phyloP scores from a whole-genome alignment of 345 rosid species.

The Iberis pinnata region DNA sequence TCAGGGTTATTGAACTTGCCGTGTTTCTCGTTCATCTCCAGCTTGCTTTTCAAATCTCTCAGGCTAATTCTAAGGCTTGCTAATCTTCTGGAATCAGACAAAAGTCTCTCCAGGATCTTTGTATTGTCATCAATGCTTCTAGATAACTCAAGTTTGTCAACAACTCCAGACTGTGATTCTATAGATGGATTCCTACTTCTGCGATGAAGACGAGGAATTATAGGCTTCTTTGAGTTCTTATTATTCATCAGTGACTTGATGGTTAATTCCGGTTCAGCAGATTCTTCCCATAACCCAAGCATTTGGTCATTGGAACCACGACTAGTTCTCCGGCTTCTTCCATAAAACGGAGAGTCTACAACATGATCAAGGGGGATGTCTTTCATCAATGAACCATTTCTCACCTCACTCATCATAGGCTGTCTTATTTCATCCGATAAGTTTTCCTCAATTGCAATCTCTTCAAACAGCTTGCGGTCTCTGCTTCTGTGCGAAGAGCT shows the following conservation, averaged over 20 bases:
- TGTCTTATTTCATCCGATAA: constrained; percentile 31
- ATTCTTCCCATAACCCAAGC: constrained; percentile 51
- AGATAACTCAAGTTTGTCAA: constrained; percentile 59
- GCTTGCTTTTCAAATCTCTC: constrained; percentile 52
- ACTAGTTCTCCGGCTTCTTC: constrained; percentile 40
- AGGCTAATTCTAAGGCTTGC: constrained; percentile 47
- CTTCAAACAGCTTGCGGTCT: constrained; percentile 24
- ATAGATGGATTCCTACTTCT: constrained; percentile 30
- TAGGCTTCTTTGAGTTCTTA: neutral
- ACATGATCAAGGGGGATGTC: constrained; percentile 64
- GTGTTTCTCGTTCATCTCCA: constrained; percentile 52
- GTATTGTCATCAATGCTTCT: constrained; percentile 38
- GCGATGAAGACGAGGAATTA: neutral
- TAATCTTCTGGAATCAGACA: constrained; percentile 63
- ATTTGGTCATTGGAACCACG: constrained; percentile 35
- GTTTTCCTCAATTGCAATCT: constrained; percentile 26
- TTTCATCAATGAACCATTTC: constrained; percentile 41
- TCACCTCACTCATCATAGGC: constrained; percentile 32
- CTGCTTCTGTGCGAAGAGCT: constrained; percentile 20
- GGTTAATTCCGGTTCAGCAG: constrained; percentile 37
- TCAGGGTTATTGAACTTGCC: constrained; percentile 42
- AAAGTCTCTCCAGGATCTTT: constrained; percentile 61
- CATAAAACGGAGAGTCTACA: constrained; percentile 37
- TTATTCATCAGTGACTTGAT: constrained; percentile 9
- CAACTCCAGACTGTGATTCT: constrained; percentile 43